A percentile compares a stretch with the other conserved stretches of the same genome.
phyloP scores from a whole-genome alignment of 352 stramenopile species.

The Globisporangium irregulare region DNA sequence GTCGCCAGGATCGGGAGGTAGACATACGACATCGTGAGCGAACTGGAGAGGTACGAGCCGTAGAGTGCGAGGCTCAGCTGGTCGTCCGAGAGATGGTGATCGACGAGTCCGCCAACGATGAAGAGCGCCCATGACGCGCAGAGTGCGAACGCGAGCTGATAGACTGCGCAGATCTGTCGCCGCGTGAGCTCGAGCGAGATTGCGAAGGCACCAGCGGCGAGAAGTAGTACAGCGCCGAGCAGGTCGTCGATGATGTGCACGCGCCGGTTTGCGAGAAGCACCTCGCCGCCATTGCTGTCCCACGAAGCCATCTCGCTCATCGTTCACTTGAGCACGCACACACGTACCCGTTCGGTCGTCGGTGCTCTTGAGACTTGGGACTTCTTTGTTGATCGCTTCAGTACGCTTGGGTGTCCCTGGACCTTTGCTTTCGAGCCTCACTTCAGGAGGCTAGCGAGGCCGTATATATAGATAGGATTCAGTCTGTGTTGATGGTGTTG shows the following conservation, averaged over 20 bases:
- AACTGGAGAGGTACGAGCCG: constrained; percentile 46
- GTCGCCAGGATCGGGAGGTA: constrained; percentile 50
- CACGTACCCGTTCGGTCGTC: not conserved
- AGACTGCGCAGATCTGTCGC: constrained; percentile 58
- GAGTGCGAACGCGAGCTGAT: constrained; percentile 71
- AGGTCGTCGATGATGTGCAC: constrained; percentile 79
- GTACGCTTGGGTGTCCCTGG: not conserved
- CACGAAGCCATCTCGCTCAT: constrained; percentile 13
- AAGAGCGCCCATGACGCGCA: constrained; percentile 48
- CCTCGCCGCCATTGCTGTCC: constrained; percentile 17
- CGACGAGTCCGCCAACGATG: constrained; percentile 64
- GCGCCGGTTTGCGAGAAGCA: constrained; percentile 27
- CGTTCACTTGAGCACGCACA: too few species aligned
- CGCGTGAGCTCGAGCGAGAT: constrained; percentile 69
- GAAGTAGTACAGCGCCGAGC: constrained; percentile 57
- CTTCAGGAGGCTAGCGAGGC: not conserved
- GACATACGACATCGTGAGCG: constrained; percentile 43
- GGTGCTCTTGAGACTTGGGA: not conserved
- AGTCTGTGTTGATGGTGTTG: not conserved
- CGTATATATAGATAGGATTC: constrained; percentile 8
- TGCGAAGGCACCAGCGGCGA: constrained; percentile 42
- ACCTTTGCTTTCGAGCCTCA: not conserved
- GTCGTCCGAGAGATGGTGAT: constrained; percentile 70
- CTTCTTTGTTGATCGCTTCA: constrained; percentile 2
- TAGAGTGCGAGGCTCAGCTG: constrained; percentile 71